Conservation (phyloP, 345 rosid genomes). For the Streptanthus diversifolius region DNA sequence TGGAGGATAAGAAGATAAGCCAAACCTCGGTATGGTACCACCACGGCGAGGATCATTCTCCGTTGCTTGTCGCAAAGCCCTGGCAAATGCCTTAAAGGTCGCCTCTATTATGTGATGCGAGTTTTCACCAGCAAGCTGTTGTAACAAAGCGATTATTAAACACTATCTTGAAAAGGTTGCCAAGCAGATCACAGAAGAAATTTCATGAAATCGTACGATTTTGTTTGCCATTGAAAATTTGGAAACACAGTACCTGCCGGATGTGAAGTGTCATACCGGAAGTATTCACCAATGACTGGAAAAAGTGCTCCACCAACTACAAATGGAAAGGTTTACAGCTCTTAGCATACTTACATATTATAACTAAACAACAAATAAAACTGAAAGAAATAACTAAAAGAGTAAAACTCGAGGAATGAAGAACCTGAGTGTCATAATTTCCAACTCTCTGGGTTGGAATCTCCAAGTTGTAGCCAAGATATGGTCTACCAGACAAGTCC, state of each 20-base stretch:
- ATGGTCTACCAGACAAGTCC: slow-evolving; percentile 90
- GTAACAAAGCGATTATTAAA: not conserved
- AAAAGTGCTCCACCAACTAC: slow-evolving; percentile 95
- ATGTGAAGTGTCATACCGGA: slow-evolving; percentile 98
- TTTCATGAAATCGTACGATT: not conserved
- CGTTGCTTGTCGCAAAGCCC: slow-evolving; percentile 91
- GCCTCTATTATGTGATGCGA: slow-evolving; percentile 97
- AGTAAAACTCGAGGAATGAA: slow-evolving; percentile 1
- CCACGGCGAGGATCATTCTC: slow-evolving; percentile 72
- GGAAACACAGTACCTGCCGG: slow-evolving; percentile 53
- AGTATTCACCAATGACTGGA: slow-evolving; percentile 90
- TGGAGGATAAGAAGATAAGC: not conserved
- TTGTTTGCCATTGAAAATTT: not conserved
- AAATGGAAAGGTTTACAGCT: not conserved
- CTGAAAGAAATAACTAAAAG: not conserved
- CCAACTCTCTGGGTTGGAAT: slow-evolving; percentile 85
- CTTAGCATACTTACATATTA: not conserved
- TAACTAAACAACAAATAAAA: slow-evolving; percentile 5
- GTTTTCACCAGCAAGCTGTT: slow-evolving; percentile 84
- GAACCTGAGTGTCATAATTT: slow-evolving; percentile 85
- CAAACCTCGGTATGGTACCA: slow-evolving; percentile 84
- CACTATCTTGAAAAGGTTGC: not conserved
- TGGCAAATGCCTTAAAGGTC: slow-evolving; percentile 93
- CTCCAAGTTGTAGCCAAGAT: slow-evolving; percentile 71
- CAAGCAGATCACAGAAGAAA: not conserved